These are phyloP conservation scores for Arachis hypogaea DNA, from an alignment of 306 rosid genomes.

Conservation along the genomic window DNA sequence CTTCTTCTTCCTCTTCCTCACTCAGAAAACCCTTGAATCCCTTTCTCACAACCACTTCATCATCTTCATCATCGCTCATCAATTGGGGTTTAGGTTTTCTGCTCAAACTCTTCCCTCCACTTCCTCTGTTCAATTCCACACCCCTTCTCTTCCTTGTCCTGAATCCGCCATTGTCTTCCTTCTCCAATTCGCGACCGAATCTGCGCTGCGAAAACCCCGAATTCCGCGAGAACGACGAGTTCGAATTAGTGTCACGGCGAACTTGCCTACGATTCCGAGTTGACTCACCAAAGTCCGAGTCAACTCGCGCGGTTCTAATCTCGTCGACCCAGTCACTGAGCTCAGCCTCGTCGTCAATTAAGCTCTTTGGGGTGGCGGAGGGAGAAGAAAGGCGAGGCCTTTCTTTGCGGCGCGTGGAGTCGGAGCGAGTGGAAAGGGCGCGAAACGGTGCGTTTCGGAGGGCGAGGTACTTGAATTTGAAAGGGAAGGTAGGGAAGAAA, in stretches of 20 bases:
- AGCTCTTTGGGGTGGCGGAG: slow-evolving; percentile 52
- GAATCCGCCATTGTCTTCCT: slow-evolving; percentile 2
- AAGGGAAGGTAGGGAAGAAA: slow-evolving; percentile 63
- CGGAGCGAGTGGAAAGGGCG: slow-evolving; percentile 9
- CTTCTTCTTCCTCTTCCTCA: slow-evolving; percentile 59
- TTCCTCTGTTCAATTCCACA: slow-evolving; percentile 41
- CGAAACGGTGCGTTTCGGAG: slow-evolving; percentile 40
- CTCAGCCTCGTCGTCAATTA: slow-evolving; percentile 82
- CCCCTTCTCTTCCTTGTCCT: slow-evolving; percentile 44
- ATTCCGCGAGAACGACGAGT: slow-evolving; percentile 7
- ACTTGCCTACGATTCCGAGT: not conserved
- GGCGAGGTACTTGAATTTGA: slow-evolving; percentile 50
- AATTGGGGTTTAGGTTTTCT: slow-evolving; percentile 30
- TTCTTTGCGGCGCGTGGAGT: not conserved
- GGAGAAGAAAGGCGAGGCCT: not conserved
- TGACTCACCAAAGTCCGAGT: not conserved
- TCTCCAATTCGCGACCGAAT: not conserved
- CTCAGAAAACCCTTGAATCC: slow-evolving; percentile 48
- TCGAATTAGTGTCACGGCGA: not conserved
- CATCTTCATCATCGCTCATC: slow-evolving; percentile 46
- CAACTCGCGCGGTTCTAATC: slow-evolving; percentile 43
- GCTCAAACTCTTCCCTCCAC: slow-evolving; percentile 32
- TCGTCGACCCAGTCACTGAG: slow-evolving; percentile 86
- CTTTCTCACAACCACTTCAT: slow-evolving; percentile 40
- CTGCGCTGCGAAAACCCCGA: slow-evolving; percentile 29